Conservation (phyloP, 2,329 filamentous ascomycete genomes). For the Fusarium verrucosum region DNA sequence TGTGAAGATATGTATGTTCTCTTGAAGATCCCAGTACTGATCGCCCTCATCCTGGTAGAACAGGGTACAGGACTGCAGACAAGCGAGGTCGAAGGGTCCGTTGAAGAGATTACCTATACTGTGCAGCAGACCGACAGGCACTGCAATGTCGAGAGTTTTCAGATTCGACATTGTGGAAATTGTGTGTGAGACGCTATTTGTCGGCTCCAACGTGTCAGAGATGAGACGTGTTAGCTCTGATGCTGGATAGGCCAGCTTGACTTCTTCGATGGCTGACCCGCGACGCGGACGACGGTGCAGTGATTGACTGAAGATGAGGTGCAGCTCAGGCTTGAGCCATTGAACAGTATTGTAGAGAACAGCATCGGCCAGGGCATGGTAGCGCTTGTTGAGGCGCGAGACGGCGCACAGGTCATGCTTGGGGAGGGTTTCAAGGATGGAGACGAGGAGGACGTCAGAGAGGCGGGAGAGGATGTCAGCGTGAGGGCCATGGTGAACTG, state of each 20-base stretch:
- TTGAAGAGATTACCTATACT: conserved; percentile 61
- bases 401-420: conserved; percentile 55
- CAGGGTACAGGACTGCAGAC: conserved; percentile 56
- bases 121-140: conserved; percentile 55
- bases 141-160: conserved; percentile 57
- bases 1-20: conserved; percentile 62
- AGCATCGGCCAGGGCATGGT: conserved; percentile 57
- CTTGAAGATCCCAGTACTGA: conserved; percentile 60
- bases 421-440: conserved; percentile 53
- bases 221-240: conserved; percentile 55
- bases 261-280: conserved; percentile 57
- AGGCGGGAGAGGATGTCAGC: conserved; percentile 43
- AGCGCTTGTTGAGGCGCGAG: conserved; percentile 54
- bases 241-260: conserved; percentile 57
- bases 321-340: conserved; percentile 58
- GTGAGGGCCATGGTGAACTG: not conserved
- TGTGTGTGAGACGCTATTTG: conserved; percentile 57
- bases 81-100: conserved; percentile 60
- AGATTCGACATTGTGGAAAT: conserved; percentile 62
- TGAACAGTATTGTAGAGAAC: conserved; percentile 58
- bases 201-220: conserved; percentile 50
- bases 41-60: conserved; percentile 57
- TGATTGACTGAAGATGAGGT: conserved; percentile 59
- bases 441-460: conserved; percentile 53
- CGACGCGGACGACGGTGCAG: conserved; percentile 57